Conservation (phyloP, 495 filamentous ascomycete genomes). For the Penicillium coffeae region DNA sequence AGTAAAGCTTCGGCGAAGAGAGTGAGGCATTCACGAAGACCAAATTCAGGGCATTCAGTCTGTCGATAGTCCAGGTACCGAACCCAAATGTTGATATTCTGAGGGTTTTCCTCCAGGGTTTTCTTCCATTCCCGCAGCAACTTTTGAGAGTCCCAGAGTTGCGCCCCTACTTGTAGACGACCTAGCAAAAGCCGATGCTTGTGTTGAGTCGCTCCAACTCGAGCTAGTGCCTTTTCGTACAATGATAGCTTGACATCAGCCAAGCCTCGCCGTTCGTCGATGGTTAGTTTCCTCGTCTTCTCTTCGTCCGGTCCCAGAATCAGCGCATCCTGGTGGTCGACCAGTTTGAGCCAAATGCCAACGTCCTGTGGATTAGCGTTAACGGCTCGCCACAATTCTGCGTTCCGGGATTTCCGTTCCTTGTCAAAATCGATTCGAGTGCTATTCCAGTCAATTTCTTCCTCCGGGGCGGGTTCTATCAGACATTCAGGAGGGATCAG, state of each 20-base stretch:
- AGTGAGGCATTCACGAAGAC: constrained; percentile 58
- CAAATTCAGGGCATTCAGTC: constrained; percentile 62
- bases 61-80: constrained; percentile 74
- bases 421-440: constrained; percentile 27
- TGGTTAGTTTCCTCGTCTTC: constrained; percentile 43
- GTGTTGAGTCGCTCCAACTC: constrained; percentile 38
- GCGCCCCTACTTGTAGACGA: constrained; percentile 65
- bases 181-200: constrained; percentile 58
- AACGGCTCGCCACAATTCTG: constrained; percentile 55
- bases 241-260: constrained; percentile 77
- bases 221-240: constrained; percentile 72
- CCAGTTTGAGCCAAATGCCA: constrained; percentile 69
- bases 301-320: constrained; percentile 37
- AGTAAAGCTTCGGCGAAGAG: constrained; percentile 56
- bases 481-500: not conserved
- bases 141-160: constrained; percentile 66
- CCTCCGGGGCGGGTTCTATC: too few relatives aligned
- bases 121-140: constrained; percentile 62
- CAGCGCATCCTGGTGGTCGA: constrained; percentile 68
- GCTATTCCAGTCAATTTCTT: not conserved
- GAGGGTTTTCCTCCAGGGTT: constrained; percentile 52
- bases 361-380: constrained; percentile 63
- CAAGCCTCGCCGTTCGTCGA: constrained; percentile 60
- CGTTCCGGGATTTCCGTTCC: constrained; percentile 47
- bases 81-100: constrained; percentile 64